Percentiles rank a stretch among this genome's conserved stretches.
Conservation (phyloP, 2,329 filamentous ascomycete species). For the Alternaria ethzedia region DNA sequence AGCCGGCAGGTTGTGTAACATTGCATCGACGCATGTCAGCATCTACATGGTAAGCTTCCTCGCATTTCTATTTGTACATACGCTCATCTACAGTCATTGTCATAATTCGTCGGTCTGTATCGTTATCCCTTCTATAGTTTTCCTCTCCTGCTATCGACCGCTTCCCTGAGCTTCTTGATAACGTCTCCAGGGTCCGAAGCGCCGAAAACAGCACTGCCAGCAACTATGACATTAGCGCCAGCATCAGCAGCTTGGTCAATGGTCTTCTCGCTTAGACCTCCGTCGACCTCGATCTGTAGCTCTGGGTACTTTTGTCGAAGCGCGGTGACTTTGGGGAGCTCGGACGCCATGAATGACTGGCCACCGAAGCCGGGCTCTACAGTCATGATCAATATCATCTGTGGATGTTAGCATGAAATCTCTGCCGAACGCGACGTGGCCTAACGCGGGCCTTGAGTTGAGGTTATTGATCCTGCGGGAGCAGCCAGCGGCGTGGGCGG, state of each 20-base stretch:
- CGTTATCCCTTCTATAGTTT: slow-evolving; percentile 31
- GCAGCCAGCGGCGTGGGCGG: slow-evolving; percentile 15
- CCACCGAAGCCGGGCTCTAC: slow-evolving; percentile 97
- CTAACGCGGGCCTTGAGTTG: slow-evolving; percentile 3
- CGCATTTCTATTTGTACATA: not conserved
- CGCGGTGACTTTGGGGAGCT: slow-evolving; percentile 90
- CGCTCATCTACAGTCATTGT: not conserved
- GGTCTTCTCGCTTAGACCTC: slow-evolving; percentile 84
- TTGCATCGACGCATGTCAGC: slow-evolving; percentile 14
- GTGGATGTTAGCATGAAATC: slow-evolving; percentile 14
- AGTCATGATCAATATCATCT: slow-evolving; percentile 99
- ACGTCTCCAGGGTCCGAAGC: slow-evolving; percentile 87
- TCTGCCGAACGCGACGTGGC: not conserved
- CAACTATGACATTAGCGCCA: slow-evolving; percentile 97
- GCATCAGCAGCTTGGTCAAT: slow-evolving; percentile 95
- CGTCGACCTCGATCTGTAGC: slow-evolving; percentile 96
- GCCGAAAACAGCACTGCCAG: slow-evolving; percentile 93
- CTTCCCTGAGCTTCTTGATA: slow-evolving; percentile 78
- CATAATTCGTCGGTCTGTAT: not conserved
- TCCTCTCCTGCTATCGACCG: slow-evolving; percentile 70
- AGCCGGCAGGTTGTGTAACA: slow-evolving; percentile 10
- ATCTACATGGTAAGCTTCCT: not conserved
- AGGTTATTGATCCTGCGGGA: slow-evolving; percentile 20
- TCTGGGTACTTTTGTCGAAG: slow-evolving; percentile 85
- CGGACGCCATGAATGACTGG: slow-evolving; percentile 97